Conservation (phyloP, 192 early-diverging fungal genomes). For the Umbelopsis isabellina region DNA sequence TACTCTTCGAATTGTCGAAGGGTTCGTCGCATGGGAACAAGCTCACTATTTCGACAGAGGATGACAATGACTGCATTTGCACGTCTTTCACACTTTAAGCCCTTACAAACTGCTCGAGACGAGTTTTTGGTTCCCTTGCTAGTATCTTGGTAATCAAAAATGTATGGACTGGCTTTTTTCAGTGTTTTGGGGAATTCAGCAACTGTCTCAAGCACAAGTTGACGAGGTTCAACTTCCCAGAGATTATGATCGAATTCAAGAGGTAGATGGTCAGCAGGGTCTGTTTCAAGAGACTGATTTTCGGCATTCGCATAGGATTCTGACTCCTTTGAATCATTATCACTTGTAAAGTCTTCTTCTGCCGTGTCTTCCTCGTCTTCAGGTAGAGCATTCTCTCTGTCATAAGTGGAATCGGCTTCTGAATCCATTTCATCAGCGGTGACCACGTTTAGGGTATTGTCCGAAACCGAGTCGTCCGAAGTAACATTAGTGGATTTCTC, state of each 20-base stretch:
- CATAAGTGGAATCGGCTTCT: not conserved
- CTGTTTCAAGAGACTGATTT: not conserved
- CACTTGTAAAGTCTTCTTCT: not conserved
- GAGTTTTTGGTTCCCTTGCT: not conserved
- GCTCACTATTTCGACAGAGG: constrained; percentile 70
- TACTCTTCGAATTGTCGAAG: constrained; percentile 71
- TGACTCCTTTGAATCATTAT: not conserved
- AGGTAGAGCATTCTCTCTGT: not conserved
- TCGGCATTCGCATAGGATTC: not conserved
- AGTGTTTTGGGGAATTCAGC: not conserved
- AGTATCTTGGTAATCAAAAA: not conserved
- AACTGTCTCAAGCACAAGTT: not conserved
- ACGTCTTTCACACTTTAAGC: constrained; percentile 4
- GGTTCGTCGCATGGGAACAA: constrained; percentile 63
- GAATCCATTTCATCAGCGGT: too few relatives aligned
- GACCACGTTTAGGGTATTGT: not conserved
- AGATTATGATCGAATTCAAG: constrained; percentile 15
- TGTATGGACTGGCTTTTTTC: not conserved
- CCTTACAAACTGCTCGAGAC: not conserved
- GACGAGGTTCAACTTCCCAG: not conserved
- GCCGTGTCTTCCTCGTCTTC: not conserved
- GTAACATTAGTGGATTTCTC: not conserved
- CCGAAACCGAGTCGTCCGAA: not conserved
- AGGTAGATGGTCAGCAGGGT: not conserved
- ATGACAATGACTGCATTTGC: constrained; percentile 70